Conservation (phyloP, 2,329 filamentous ascomycete species). For the Proliferodiscus dingleyae region DNA sequence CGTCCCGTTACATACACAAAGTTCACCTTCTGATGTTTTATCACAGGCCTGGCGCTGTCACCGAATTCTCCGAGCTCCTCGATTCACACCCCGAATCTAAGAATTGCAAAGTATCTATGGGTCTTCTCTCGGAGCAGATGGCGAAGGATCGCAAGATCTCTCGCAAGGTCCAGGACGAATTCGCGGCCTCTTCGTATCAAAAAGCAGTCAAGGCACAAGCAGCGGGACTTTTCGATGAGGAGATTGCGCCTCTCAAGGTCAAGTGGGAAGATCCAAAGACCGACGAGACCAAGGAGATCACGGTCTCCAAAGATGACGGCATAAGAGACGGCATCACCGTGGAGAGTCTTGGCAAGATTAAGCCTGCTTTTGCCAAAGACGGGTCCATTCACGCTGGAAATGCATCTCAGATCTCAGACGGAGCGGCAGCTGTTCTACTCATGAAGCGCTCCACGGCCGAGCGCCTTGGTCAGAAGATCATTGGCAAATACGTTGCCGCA, state of each 20-base stretch:
- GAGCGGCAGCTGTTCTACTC: constrained; percentile 87
- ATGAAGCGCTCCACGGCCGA: constrained; percentile 94
- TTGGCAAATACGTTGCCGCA: constrained; percentile 88
- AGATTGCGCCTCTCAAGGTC: constrained; percentile 82
- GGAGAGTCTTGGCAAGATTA: constrained; percentile 87
- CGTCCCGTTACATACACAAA: too few species aligned
- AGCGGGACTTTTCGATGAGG: constrained; percentile 84
- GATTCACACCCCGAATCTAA: constrained; percentile 75
- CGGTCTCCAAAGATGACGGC: constrained; percentile 81
- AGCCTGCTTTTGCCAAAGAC: constrained; percentile 82
- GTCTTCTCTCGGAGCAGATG: constrained; percentile 89
- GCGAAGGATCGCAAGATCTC: constrained; percentile 74
- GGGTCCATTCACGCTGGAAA: constrained; percentile 96
- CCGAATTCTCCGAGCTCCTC: constrained; percentile 87
- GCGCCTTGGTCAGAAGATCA: constrained; percentile 77
- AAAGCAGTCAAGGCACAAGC: constrained; percentile 84
- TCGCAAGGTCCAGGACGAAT: constrained; percentile 77
- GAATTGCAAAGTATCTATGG: constrained; percentile 99
- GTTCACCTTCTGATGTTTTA: constrained; percentile 1
- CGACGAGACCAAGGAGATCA: constrained; percentile 76
- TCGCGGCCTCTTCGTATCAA: constrained; percentile 87
- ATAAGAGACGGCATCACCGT: constrained; percentile 78
- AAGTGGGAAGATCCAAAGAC: constrained; percentile 89
- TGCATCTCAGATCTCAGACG: constrained; percentile 91
- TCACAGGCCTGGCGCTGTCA: constrained; percentile 70